Evolutionary conservation across 352 stramenopile species (phyloP), one percentile per base, ranked within the genome.

Genomic region (Pythium scleroteichum): DNA sequence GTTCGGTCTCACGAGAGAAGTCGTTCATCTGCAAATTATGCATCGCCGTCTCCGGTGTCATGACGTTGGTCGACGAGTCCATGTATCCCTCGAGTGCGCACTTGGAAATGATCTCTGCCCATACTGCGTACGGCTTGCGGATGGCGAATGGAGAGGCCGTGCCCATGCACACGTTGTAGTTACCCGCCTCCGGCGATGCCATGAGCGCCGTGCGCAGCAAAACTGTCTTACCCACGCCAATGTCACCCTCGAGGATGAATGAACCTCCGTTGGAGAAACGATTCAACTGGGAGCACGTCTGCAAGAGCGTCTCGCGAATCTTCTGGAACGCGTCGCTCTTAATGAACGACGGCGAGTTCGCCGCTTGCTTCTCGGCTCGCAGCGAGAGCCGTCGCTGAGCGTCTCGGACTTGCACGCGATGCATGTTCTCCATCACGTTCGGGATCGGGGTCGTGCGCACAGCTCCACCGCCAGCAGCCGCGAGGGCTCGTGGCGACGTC

Each of bases 361-460:
- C 55, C 2, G 76, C 49, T n/a, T 90, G 75, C 13, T 65, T 63
- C 12, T 85, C 79, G 29, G 78, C 72, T 29, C 76, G 78, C 38
- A 79, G 42, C 0, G 82, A 92, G 6, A 92, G 49, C 14, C 80
- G 71, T 4, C 82, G 75, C 65, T 92, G 80, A 7, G 84, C 84
- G 42, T 93, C 81, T n/a, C 82, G 78, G 5, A 95, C 76, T 69
- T 95, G 85, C 1, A 92, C 81, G n/a, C 78, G 78, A 52, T 95
- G 80, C 83, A 95, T 95, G 40, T 87, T 90, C 38, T 90, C 79
- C 85, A 93, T 92, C 40, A 93, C 61, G 29, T 95, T 92, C 9
- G 67, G 67, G 27, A 93, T 88, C 42, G 78, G 81, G 1, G 75
- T 78, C 22, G 75, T 65, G 3, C 62, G 59, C 6, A 66, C 39